Evolutionary conservation across 2,329 filamentous ascomycete genomes (phyloP), one percentile per base, ranked within the genome.

Genomic region (Fragosphaeria purpurea): DNA sequence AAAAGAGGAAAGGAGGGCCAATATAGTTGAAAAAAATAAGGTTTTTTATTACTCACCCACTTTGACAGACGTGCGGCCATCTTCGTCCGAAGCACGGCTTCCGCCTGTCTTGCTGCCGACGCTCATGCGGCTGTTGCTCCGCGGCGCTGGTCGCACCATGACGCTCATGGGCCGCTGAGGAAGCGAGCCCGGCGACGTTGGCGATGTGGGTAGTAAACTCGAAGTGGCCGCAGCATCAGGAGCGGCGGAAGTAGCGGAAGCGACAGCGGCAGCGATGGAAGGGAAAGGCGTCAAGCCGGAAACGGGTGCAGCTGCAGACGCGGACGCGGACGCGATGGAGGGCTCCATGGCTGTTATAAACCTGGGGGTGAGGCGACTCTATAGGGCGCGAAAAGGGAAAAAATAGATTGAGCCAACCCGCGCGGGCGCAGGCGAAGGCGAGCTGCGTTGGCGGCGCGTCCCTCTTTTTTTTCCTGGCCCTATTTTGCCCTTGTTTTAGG

Each of bases 61-160:
- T 91, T 88, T 93, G 70, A 96, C 90, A 32, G 90, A 87, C 6
- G 90, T 95, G 65, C 86, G 90, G 56, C 77, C 78, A 65, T 95
- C 90, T 60, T 96, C 90, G 61, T 96, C 90, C 0, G 89, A 95
- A 31, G 85, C 84, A 63, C 88, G 80, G 69, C 88, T 95, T 56
- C 85, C 82, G 48, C 82, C 83, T 48, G 76, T 72, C 67, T 86
- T 91, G 70, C 86, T 86, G 61, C 77, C 83, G 72, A 85, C 85
- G 71, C 88, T 95, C 76, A 95, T 74, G 59, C 90, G 86, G 70
- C 88, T 95, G 59, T 76, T 86, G 65, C 87, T 93, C 65, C 88
- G 68, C 30, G 74, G 77, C 42, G 85, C 76, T 44, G 86, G 77
- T 61, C 85, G 82, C 62, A 89, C 80, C 73, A 94, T 83, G 64